These are phyloP conservation scores for Lasiodiplodia hormozganensis DNA, from an alignment of 2,329 filamentous ascomycete species.

Conservation along the genomic window DNA sequence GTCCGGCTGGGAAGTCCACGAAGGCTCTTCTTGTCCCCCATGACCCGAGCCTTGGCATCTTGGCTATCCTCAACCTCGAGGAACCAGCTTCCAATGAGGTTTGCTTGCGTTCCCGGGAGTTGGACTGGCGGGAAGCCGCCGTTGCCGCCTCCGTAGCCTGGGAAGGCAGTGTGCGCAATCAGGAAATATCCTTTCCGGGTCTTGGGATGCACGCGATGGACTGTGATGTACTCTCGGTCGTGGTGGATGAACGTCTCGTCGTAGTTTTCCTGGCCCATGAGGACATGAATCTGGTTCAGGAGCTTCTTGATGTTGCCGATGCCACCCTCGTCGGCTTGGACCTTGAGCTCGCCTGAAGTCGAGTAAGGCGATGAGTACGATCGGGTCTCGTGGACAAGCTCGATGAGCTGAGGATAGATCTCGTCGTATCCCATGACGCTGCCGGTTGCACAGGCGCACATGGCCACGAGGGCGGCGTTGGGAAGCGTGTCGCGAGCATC, in stretches of 20 bases:
- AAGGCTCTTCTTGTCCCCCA: slow-evolving; percentile 74
- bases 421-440: slow-evolving; percentile 99
- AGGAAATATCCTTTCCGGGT: slow-evolving; percentile 94
- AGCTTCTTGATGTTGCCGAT: slow-evolving; percentile 92
- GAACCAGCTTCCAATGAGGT: slow-evolving; percentile 88
- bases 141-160: slow-evolving; percentile 85
- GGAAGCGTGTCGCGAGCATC: slow-evolving; percentile 93
- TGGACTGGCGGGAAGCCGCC: slow-evolving; percentile 80
- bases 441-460: slow-evolving; percentile 93
- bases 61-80: slow-evolving; percentile 84
- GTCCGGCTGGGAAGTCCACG: slow-evolving; percentile 86
- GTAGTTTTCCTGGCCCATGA: slow-evolving; percentile 95
- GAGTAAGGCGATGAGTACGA: slow-evolving; percentile 82
- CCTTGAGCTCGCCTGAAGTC: slow-evolving; percentile 61
- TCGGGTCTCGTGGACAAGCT: slow-evolving; percentile 88
- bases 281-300: slow-evolving; percentile 90
- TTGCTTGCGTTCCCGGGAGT: slow-evolving; percentile 82
- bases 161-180: slow-evolving; percentile 95
- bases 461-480: slow-evolving; percentile 90
- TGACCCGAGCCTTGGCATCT: slow-evolving; percentile 68
- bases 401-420: slow-evolving; percentile 90
- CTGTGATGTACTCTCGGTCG: slow-evolving; percentile 93
- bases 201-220: slow-evolving; percentile 91
- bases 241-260: slow-evolving; percentile 97
- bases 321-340: slow-evolving; percentile 76